Conservation (phyloP, 371 early-diverging fungal species). For the Mucor racemosus region DNA sequence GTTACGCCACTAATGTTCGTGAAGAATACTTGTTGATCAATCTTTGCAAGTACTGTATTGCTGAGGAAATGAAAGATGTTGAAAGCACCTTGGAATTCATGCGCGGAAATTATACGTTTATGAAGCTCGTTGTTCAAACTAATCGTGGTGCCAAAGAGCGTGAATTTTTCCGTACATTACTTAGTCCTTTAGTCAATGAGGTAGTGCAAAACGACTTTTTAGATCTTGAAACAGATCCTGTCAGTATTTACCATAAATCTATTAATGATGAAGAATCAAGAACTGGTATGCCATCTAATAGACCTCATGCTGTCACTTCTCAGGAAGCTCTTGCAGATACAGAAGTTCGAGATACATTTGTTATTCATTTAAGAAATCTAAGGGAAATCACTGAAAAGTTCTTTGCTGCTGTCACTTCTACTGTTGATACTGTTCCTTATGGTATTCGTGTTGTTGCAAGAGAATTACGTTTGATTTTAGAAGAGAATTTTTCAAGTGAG, state of each 20-base stretch:
- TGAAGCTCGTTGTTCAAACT: constrained; percentile 93
- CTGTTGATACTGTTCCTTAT: constrained; percentile 88
- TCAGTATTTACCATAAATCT: constrained; percentile 85
- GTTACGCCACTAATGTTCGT: constrained; percentile 93
- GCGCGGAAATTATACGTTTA: constrained; percentile 93
- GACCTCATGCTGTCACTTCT: constrained; percentile 78
- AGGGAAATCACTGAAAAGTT: constrained; percentile 81
- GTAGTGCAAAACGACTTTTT: constrained; percentile 78
- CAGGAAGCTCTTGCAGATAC: constrained; percentile 87
- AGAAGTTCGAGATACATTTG: constrained; percentile 82
- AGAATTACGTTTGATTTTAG: constrained; percentile 79
- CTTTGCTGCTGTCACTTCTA: constrained; percentile 76
- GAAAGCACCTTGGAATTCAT: constrained; percentile 87
- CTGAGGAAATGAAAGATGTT: constrained; percentile 86
- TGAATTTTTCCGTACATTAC: constrained; percentile 84
- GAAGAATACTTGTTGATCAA: constrained; percentile 97
- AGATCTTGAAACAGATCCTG: constrained; percentile 92
- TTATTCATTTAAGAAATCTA: constrained; percentile 76
- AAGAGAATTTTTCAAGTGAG: constrained; percentile 82
- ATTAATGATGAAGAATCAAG: constrained; percentile 90
- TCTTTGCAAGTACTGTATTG: constrained; percentile 91
- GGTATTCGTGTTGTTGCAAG: constrained; percentile 96
- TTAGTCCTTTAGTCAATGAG: constrained; percentile 80
- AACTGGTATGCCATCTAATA: constrained; percentile 82
- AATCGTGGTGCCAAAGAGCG: constrained; percentile 95